These are phyloP conservation scores for Ramularia collo-cygni DNA, from an alignment of 2,329 filamentous ascomycete genomes.

Conservation along the genomic window DNA sequence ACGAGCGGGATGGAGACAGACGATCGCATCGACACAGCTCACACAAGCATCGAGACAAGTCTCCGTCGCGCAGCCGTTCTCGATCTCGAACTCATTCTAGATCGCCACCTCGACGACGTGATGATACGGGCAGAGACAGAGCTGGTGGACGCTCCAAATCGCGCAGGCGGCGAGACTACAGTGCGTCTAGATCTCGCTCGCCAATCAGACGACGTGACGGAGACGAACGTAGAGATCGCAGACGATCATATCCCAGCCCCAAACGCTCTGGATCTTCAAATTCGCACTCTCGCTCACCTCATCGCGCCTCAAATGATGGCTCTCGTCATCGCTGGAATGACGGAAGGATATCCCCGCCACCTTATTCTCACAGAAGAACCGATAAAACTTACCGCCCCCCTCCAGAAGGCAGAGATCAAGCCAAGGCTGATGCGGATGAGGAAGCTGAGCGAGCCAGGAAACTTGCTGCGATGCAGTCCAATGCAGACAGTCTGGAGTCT, in stretches of 20 bases:
- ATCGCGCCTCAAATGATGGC: conserved; percentile 19
- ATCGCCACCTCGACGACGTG: conserved; percentile 11
- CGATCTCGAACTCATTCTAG: conserved; percentile 20
- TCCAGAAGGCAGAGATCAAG: conserved; percentile 17
- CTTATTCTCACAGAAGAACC: conserved; percentile 11
- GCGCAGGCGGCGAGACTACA: conserved; percentile 15
- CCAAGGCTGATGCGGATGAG: conserved; percentile 20
- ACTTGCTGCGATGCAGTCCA: conserved; percentile 36
- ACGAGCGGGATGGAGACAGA: conserved; percentile 28
- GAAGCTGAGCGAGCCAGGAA: conserved; percentile 32
- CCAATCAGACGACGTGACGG: conserved; percentile 32
- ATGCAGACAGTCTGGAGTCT: conserved; percentile 56
- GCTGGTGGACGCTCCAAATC: conserved; percentile 1
- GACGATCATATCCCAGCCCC: conserved; percentile 30
- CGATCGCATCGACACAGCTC: conserved; percentile 26
- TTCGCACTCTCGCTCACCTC: conserved; percentile 29
- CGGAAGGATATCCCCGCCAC: conserved; percentile 15
- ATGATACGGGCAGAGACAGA: conserved; percentile 1
- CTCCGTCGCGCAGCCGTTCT: conserved; percentile 12
- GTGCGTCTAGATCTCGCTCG: conserved; percentile 32
- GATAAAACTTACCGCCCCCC: conserved; percentile 23
- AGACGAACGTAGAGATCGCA: conserved; percentile 26
- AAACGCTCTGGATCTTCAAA: conserved; percentile 30
- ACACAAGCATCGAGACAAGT: conserved; percentile 21
- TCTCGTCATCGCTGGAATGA: conserved; percentile 7